Base-by-base conservation (phyloP, 768 basidiomycete species). In the Boletus bicolor region DNA sequence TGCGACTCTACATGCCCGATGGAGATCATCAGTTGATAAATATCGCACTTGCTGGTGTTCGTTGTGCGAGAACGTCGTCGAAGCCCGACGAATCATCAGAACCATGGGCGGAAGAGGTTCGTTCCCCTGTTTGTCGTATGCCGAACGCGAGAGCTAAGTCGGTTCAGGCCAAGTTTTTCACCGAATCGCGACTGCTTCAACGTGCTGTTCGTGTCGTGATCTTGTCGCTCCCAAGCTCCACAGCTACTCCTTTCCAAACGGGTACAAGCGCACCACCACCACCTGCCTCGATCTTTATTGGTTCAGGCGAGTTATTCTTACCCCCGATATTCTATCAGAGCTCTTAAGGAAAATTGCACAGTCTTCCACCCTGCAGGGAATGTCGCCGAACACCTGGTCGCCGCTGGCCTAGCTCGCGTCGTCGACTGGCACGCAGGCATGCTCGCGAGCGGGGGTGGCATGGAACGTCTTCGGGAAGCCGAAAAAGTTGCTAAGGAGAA, bases 401-500 rank as follows among this genome's bases (percentile, higher is more conserved):
- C 81, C 5, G 82, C 84, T 44, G 95, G 96, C 30, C 78, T 98
- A 2, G 96, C 95, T 17, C 87, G 92, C 54, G 81, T 98, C 48
- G 87, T 98, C 55, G 95, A 96, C 68, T 98, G 95, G 95, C 96
- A 99, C 70, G 94, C 96, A 15, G 95, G 95, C 21, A 89, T 98
- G 82, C 83, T 99, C 21, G 85, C 92, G 1, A 82, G 79, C 51
- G 77, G 80, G 49, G 93, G 93, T 39, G 89, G 84, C 5, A 91
- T 98, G 83, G 93, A 95, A 64, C 85, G 84, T 41, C 80, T 98
- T 30, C 85, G 95, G 49, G 82, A 84, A 1, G 92, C 91, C 0
- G 95, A 98, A 73, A 87, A 81, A 69, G 67, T 63, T 46, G 93
- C 91, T 21, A 92, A 91, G 69, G 86, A 91, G 67, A 87, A 83